A percentile compares a stretch with the other conserved stretches of the same genome.
Evolutionary conservation across 768 basidiomycete genomes (phyloP).

Genomic region (Xanthoconium purpureum): DNA sequence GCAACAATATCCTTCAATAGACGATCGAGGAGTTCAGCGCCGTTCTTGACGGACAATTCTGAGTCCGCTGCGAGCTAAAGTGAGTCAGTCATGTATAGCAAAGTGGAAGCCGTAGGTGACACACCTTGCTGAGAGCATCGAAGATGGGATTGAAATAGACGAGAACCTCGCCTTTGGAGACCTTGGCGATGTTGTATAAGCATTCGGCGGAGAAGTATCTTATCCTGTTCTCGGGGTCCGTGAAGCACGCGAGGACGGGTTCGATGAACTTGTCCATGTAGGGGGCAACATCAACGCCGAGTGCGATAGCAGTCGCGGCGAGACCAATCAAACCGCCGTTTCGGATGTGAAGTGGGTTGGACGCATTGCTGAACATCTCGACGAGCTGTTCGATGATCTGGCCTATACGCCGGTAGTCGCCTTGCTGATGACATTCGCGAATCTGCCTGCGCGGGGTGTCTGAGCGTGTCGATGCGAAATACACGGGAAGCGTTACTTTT

Average conservation of each 20-base stretch:
- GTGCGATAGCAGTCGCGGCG: constrained; percentile 94
- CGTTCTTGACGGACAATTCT: constrained; percentile 95
- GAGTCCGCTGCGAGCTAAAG: constrained; percentile 90
- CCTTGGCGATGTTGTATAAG: constrained; percentile 96
- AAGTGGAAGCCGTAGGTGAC: neutral
- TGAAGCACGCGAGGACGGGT: constrained; percentile 86
- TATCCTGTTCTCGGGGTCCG: constrained; percentile 91
- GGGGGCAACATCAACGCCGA: constrained; percentile 88
- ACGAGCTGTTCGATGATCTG: constrained; percentile 93
- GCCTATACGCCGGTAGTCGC: constrained; percentile 76
- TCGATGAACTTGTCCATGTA: constrained; percentile 94
- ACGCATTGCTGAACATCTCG: constrained; percentile 83
- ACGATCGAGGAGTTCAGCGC: constrained; percentile 93
- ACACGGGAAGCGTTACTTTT: constrained; percentile 59
- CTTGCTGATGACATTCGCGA: constrained; percentile 79
- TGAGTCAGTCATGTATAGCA: constrained; percentile 9
- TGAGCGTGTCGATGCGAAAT: constrained; percentile 5
- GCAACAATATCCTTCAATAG: constrained; percentile 98
- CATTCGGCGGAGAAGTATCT: constrained; percentile 98
- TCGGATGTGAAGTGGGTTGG: constrained; percentile 82
- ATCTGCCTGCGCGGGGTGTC: constrained; percentile 57
- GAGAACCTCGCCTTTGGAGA: constrained; percentile 94
- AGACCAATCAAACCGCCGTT: constrained; percentile 96
- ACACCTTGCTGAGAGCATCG: constrained; percentile 94
- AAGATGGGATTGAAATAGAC: constrained; percentile 99